Base-by-base conservation (phyloP, 805 yeast species). In the Saccharomycopsis sp. region DNA sequence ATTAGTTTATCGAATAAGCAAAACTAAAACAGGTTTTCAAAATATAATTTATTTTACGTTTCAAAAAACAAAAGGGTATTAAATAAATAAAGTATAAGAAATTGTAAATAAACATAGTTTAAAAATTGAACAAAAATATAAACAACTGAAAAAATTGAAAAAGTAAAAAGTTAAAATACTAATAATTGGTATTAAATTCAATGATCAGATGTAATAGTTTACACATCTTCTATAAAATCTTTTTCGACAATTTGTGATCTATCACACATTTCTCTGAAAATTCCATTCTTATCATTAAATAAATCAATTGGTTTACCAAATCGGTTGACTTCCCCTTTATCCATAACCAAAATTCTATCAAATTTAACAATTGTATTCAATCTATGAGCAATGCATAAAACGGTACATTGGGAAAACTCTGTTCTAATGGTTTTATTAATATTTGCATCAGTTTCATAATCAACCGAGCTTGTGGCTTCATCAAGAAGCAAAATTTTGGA, bases 371-470 rank as follows among this genome's bases (percentile, higher is more conserved):
- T 80, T 0, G 89, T 77, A 44, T 77, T 72, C 61, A 86, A 66
- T 46, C 95, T 66, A 58, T 85, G 95, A 3, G 95, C 95, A 60
- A 86, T 84, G 47, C 94, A 84, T 47, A 85, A 62, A 40, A 85
- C 76, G 0, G 95, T 84, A 48, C 89, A 77, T 21, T 72, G 61
- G 2, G 59, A 40, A 54, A 86, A 86, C 53, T 83, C 88, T 14
- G 63, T 63, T 12, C 72, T 64, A 43, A 80, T 81, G 2, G 94
- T 81, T 14, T 63, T 49, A 56, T 85, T 95, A 48, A 86, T 81
- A 55, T 72, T 73, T 3, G 79, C 67, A 58, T 85, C 95, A 0
- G 95, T 85, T 52, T 80, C 87, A 53, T 82, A 85, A 60, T 85
- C 95, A 46, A 86, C 84, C 35, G 78, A 71, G 0, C 81, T 72